Evolutionary conservation across 192 early-diverging fungal genomes (phyloP), one percentile per base, ranked within the genome.

Genomic region (Coemansia erecta): DNA sequence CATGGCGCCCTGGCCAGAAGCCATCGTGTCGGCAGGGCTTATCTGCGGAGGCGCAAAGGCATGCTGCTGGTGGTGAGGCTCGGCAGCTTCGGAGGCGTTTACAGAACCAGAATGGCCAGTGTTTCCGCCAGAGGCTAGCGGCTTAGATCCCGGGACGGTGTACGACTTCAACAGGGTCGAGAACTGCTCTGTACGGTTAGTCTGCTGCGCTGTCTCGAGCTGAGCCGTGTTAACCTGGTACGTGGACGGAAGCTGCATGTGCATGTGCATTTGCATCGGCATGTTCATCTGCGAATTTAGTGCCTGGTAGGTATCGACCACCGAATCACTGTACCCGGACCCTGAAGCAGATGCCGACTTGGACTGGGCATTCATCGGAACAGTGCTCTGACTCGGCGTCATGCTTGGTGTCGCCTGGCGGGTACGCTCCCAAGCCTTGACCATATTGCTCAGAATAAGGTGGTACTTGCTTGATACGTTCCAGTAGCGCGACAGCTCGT

Each of bases 401-500:
- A 61, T n/a, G 49, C 47, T 69, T 15, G 76, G 70, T 3, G 76
- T 73, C 8, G 55, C 46, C 60, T 79, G 66, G 40, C 76, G 56
- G 17, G 76, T 66, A 53, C 61, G 68, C 61, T 80, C 77, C 77
- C 77, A 80, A 8, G 77, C 77, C 64, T 80, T 80, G 44, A 80
- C 77, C 68, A 80, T 75, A 14, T 59, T 61, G 61, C 72, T 71
- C 42, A 80, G 56, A 17, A 80, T 58, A 33, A 71, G 44, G 44
- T 80, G 77, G 64, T 80, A 80, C 65, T 80, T 80, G 44, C 57
- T 57, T 31, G 77, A 70, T 13, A 80, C 72, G 24, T 61, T 75
- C 77, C 77, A 80, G 63, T 74, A 80, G 31, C 71, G 63, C 28
- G 72, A 70, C 21, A 80, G 68, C 59, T 75, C 68, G 44, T 80